Evolutionary conservation across 208 protist genomes (phyloP).

Genomic region (Acanthamoeba polyphaga): DNA sequence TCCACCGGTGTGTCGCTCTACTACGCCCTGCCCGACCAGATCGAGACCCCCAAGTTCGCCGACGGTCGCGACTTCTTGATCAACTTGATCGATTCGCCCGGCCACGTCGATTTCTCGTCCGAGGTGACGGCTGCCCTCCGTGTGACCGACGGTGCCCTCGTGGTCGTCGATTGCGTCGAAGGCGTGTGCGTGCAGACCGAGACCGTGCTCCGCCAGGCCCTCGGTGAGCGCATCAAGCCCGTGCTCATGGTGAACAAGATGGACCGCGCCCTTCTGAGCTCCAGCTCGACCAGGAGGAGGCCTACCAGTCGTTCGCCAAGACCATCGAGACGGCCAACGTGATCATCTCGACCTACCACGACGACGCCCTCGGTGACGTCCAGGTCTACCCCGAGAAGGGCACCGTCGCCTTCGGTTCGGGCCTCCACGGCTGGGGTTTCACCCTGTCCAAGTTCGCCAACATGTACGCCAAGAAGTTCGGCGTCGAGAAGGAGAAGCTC

Average conservation of each 20-base stretch:
- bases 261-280: conserved; percentile 94
- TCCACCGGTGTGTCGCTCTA: conserved; percentile 99
- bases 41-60: conserved; percentile 75
- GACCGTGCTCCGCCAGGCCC: conserved; percentile 98
- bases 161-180: conserved; percentile 99
- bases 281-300: conserved; percentile 91
- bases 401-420: conserved; percentile 98
- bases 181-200: conserved; percentile 99
- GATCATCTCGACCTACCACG: conserved; percentile 98
- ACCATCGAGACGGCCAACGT: conserved; percentile 97
- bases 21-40: conserved; percentile 95
- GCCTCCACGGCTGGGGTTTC: conserved; percentile 99
- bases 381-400: conserved; percentile 93
- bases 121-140: conserved; percentile 99
- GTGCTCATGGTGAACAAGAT: conserved; percentile 99
- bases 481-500: conserved; percentile 91
- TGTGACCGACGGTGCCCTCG: conserved; percentile 99
- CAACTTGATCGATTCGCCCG: conserved; percentile 99
- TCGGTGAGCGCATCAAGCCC: conserved; percentile 98
- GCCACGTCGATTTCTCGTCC: conserved; percentile 99
- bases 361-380: conserved; percentile 95
- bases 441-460: conserved; percentile 97
- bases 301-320: conserved; percentile 92
- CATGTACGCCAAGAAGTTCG: conserved; percentile 97
- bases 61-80: conserved; percentile 94